Conservation (phyloP, 768 basidiomycete species). For the Phylloporus sp. region DNA sequence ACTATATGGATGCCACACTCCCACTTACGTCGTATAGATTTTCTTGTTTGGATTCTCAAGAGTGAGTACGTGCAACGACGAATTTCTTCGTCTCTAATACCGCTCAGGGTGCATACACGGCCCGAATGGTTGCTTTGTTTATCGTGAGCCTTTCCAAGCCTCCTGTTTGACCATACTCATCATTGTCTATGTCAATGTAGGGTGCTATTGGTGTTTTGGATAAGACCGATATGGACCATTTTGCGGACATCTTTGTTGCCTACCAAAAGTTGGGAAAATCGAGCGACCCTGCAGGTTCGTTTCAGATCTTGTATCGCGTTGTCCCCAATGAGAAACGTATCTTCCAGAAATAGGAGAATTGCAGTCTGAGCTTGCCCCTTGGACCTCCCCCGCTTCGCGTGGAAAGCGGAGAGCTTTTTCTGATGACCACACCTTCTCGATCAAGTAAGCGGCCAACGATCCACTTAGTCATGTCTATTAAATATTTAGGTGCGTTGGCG, state of each 20-base stretch:
- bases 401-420: conserved; percentile 52
- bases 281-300: conserved; percentile 42
- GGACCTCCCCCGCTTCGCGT: conserved; percentile 48
- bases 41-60: conserved; percentile 78
- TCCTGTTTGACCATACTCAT: not conserved
- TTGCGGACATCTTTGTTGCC: conserved; percentile 56
- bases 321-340: not conserved
- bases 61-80: conserved; percentile 33
- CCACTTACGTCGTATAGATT: conserved; percentile 42
- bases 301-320: not conserved
- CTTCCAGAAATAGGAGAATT: conserved; percentile 36
- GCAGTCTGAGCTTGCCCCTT: conserved; percentile 46
- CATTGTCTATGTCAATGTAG: conserved; percentile 30
- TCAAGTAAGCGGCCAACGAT: conserved; percentile 47
- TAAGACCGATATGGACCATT: conserved; percentile 68
- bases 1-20: not conserved
- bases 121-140: conserved; percentile 67
- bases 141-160: conserved; percentile 18
- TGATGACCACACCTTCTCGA: conserved; percentile 46
- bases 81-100: conserved; percentile 3
- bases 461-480: not conserved
- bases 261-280: conserved; percentile 62
- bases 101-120: conserved; percentile 69
- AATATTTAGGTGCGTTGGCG: conserved; percentile 55
- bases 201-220: conserved; percentile 70